Evolutionary conservation across 495 filamentous ascomycete genomes (phyloP).

Genomic region (Hypoxylon rickii): DNA sequence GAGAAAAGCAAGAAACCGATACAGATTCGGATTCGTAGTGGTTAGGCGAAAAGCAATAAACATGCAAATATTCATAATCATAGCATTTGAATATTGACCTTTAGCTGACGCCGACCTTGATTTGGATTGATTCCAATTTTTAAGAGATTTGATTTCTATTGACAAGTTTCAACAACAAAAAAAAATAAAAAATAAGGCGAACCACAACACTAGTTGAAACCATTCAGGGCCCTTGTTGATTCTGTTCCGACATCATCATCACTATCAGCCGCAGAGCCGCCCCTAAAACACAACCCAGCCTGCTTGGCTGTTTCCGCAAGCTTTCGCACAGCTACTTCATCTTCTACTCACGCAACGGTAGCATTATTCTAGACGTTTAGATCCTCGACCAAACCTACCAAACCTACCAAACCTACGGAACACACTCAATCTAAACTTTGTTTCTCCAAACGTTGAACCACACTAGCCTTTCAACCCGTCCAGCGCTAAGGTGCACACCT

Average conservation of each 20-base stretch:
- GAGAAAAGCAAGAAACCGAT: no score
- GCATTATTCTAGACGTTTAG: constrained; percentile 14
- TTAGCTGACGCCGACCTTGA: no score
- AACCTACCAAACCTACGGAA: not conserved
- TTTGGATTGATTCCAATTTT: no score
- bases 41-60: constrained; percentile 19
- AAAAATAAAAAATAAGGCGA: no score
- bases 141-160: no score
- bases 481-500: constrained; percentile 6
- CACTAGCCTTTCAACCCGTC: constrained; percentile 14
- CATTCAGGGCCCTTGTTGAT: no score
- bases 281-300: constrained; percentile 31
- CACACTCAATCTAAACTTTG: constrained; percentile 2
- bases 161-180: not conserved
- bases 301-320: constrained; percentile 29
- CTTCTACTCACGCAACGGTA: constrained; percentile 5
- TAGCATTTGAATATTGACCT: no score
- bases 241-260: constrained; percentile 22
- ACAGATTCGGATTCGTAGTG: not conserved
- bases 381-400: not conserved
- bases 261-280: constrained; percentile 29
- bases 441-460: not conserved
- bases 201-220: constrained; percentile 19
- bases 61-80: constrained; percentile 3
- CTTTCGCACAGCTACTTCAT: constrained; percentile 12